Evolutionary conservation across 768 basidiomycete genomes (phyloP), one percentile per base, ranked within the genome.

Genomic region (Lactarius trivialis): DNA sequence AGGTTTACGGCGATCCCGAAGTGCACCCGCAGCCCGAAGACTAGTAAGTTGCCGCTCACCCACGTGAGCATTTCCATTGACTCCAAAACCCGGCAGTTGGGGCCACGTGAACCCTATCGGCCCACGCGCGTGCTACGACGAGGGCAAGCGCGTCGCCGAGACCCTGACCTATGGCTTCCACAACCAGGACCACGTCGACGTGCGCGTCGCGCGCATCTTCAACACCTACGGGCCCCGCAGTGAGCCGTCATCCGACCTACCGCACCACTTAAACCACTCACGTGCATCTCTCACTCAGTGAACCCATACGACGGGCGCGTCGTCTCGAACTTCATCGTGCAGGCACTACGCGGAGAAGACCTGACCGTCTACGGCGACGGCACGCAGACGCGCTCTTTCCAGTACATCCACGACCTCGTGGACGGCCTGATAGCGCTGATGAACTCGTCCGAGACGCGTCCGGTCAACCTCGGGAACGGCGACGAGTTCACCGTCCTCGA

Each of bases 81-180:
- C 26, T 32, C 7, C 32, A 5, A 45, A n/a, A n/a, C n/a, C 7
- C 21, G 19, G 17, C 60, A 93, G 92, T 75, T 97, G 94, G 94
- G 95, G 94, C 52, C 88, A 98, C 75, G 97, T 99, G 71, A 99
- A 99, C 79, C 94, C 94, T 48, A 97, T 95, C 69, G 97, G 97
- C 26, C 91, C 92, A 63, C 91, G 97, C 65, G 95, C 96, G n/a
- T 99, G 97, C 76, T 99, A 99, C 72, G 97, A 99, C 71, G 97
- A 99, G 76, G 97, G 97, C 54, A 99, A 99, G 78, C 93, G 97
- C 69, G 96, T 98, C 41, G 96, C 97, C 43, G 97, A 99, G 77
- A 97, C 96, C 19, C 76, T 99, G 67, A 95, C 96, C 7, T 99
- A 98, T 71, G 95, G 95, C 43, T 98, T 89, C 80, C 89, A 91